Evolutionary conservation across 441 rosid species (phyloP).

Genomic region (Populus hybrid): DNA sequence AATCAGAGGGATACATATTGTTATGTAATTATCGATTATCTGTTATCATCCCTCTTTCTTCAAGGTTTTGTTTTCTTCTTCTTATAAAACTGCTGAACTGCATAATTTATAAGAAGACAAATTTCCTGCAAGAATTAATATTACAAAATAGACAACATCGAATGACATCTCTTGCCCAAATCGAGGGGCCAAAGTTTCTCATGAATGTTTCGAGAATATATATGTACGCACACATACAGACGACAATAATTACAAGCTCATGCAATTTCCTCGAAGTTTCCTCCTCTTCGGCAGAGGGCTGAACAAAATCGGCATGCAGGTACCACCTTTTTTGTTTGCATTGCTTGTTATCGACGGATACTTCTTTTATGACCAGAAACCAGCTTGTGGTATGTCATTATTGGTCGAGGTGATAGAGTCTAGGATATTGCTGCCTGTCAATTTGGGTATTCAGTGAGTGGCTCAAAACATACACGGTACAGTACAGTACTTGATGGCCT

Average conservation of each 20-base stretch:
- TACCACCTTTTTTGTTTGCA: background rate
- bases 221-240: too few species aligned
- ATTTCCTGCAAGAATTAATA: background rate
- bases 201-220: background rate
- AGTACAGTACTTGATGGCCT: too few species aligned
- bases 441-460: too few species aligned
- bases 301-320: background rate
- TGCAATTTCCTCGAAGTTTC: slow-evolving; percentile 14
- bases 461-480: too few species aligned
- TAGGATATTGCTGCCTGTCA: background rate
- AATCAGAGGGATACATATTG: too few species aligned
- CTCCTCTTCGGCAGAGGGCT: background rate
- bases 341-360: background rate
- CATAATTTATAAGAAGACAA: background rate
- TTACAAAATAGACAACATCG: background rate
- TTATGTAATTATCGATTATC: too few species aligned
- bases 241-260: background rate
- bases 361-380: background rate
- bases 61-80: too few species aligned
- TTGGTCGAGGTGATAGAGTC: background rate
- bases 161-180: background rate
- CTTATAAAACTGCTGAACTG: background rate
- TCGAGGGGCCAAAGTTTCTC: background rate
- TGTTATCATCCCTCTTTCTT: too few species aligned
- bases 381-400: background rate